These are phyloP conservation scores for Auricularia auricula-judae DNA, from an alignment of 768 basidiomycete species.

Conservation along the genomic window DNA sequence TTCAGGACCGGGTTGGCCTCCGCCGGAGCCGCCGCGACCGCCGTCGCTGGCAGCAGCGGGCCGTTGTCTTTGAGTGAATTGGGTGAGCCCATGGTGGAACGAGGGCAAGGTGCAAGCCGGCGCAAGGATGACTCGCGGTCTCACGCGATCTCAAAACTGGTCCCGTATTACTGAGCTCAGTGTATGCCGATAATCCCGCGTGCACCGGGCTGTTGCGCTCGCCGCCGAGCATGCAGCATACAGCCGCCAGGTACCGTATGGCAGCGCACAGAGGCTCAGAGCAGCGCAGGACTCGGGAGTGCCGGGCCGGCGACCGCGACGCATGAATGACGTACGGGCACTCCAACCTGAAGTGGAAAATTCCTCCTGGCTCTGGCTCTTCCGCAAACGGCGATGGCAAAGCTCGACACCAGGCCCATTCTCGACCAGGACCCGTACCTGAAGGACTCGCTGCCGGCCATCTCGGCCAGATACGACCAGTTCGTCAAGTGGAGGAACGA, in stretches of 20 bases:
- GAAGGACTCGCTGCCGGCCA: conserved; percentile 58
- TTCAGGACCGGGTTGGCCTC: not conserved
- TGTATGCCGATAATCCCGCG: too few relatives aligned
- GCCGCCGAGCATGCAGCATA: too few relatives aligned
- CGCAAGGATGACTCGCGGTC: not conserved
- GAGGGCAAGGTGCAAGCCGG: not conserved
- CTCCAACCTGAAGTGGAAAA: too few relatives aligned
- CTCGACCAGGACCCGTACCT: conserved; percentile 62
- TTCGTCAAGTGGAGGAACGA: conserved; percentile 68
- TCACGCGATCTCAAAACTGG: too few relatives aligned
- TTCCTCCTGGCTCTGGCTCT: not conserved
- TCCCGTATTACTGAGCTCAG: too few relatives aligned
- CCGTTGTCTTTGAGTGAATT: not conserved
- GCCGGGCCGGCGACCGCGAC: too few relatives aligned
- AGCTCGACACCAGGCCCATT: conserved; percentile 44
- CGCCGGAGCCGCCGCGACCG: not conserved
- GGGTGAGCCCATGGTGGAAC: not conserved
- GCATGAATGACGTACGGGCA: too few relatives aligned
- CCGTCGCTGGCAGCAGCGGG: not conserved
- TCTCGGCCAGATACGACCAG: conserved; percentile 53
- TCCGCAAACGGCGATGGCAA: not conserved
- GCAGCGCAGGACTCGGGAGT: too few relatives aligned
- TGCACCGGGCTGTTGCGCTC: too few relatives aligned
- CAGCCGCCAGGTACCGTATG: too few relatives aligned
- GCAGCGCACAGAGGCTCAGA: too few relatives aligned